These are phyloP conservation scores for Atkinsonella hypoxylon DNA, from an alignment of 2,329 filamentous ascomycete genomes.

Conservation along the genomic window DNA sequence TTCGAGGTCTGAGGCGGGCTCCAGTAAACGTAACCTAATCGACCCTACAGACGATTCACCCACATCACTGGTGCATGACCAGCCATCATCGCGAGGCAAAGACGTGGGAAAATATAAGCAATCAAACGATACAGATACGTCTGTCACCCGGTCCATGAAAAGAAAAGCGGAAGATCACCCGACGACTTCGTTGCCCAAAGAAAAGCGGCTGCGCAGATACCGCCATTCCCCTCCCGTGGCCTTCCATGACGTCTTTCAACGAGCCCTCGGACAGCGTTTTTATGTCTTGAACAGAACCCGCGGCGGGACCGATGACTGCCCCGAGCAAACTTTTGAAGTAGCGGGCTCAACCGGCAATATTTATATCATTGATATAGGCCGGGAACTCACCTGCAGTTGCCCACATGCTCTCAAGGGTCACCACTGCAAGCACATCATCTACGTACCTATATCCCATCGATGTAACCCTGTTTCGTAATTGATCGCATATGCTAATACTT, in stretches of 20 bases:
- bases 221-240: constrained; percentile 20
- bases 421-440: constrained; percentile 56
- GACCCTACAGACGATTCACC: constrained; percentile 3
- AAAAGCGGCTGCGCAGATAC: constrained; percentile 25
- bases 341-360: constrained; percentile 55
- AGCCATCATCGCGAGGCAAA: background rate
- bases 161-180: constrained; percentile 4
- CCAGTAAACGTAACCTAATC: background rate
- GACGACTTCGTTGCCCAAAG: constrained; percentile 9
- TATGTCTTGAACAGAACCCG: constrained; percentile 32
- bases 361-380: constrained; percentile 43
- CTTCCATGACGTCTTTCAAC: constrained; percentile 25
- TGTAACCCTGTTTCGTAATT: too few species aligned
- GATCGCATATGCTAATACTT: background rate
- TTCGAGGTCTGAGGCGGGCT: background rate
- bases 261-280: constrained; percentile 31
- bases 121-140: background rate
- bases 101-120: too few species aligned
- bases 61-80: background rate
- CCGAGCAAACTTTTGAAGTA: constrained; percentile 43
- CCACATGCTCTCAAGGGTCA: constrained; percentile 40
- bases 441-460: constrained; percentile 24
- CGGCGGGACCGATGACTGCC: constrained; percentile 22
- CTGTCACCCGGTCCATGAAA: constrained; percentile 8
- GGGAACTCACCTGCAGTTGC: constrained; percentile 42